A percentile compares a stretch with the other conserved stretches of the same genome.
Evolutionary conservation across 2,329 filamentous ascomycete species (phyloP).

Genomic region (Aspergillus quadrilineatus): DNA sequence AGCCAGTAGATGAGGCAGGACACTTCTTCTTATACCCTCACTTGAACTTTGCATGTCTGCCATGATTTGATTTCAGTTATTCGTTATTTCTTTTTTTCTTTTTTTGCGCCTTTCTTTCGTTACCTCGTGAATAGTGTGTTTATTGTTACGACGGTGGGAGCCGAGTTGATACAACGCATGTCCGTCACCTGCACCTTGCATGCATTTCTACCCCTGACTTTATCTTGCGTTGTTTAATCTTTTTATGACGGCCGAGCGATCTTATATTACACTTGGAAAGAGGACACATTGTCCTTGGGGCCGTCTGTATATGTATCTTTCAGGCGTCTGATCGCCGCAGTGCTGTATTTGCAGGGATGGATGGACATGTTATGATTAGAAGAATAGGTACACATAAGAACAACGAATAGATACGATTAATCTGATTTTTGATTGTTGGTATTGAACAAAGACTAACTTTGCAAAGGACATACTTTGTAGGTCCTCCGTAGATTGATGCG

Average conservation of each 20-base stretch:
- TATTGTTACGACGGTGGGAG: constrained; percentile 24
- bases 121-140: constrained; percentile 15
- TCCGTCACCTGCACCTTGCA: constrained; percentile 4
- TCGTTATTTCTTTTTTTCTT: constrained; percentile 1
- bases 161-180: constrained; percentile 17
- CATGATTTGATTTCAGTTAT: constrained; percentile 22
- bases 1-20: constrained; percentile 20
- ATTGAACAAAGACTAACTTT: background rate
- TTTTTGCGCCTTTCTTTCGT: constrained; percentile 13
- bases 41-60: constrained; percentile 32
- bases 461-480: background rate
- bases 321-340: background rate
- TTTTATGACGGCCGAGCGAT: constrained; percentile 1
- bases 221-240: constrained; percentile 11
- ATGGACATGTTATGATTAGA: constrained; percentile 19
- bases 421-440: background rate
- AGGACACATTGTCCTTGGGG: background rate
- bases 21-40: constrained; percentile 28
- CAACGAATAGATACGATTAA: constrained; percentile 9
- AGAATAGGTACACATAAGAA: constrained; percentile 12
- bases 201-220: constrained; percentile 9
- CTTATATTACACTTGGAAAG: background rate
- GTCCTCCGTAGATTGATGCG: background rate
- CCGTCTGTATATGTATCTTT: constrained; percentile 20
- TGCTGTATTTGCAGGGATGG: constrained; percentile 7